These are phyloP conservation scores for Lentinula sp. DNA, from an alignment of 768 basidiomycete species.

Conservation along the genomic window DNA sequence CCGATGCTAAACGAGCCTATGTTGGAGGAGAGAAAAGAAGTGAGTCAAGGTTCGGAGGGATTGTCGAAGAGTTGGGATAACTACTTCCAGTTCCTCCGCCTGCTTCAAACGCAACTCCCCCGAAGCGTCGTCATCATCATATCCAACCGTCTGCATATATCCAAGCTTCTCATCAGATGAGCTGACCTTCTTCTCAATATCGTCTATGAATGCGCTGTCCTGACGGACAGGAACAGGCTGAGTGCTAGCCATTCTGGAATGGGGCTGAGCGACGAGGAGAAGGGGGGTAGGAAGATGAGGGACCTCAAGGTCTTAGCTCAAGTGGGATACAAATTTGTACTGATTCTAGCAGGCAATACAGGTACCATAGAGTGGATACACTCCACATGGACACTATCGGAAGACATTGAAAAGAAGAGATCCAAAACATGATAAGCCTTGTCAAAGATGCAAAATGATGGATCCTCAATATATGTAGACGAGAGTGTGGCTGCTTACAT, in stretches of 20 bases:
- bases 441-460: neutral
- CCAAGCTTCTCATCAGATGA: constrained; percentile 3
- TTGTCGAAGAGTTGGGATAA: neutral
- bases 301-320: neutral
- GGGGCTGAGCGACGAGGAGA: neutral
- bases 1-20: constrained; percentile 21
- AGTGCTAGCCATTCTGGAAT: neutral
- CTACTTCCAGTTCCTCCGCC: neutral
- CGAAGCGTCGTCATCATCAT: neutral
- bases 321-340: neutral
- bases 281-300: neutral
- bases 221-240: neutral
- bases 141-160: neutral
- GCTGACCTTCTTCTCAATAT: neutral
- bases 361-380: neutral
- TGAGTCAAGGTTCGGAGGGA: neutral
- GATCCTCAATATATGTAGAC: neutral
- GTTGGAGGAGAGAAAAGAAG: neutral
- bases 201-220: neutral
- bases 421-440: neutral
- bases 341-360: neutral
- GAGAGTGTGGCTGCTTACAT: too few relatives aligned
- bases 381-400: neutral
- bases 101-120: constrained; percentile 1
- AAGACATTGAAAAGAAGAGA: neutral